phyloP scores from a whole-genome alignment of 495 filamentous ascomycete species.

The Xylaria palmicola region DNA sequence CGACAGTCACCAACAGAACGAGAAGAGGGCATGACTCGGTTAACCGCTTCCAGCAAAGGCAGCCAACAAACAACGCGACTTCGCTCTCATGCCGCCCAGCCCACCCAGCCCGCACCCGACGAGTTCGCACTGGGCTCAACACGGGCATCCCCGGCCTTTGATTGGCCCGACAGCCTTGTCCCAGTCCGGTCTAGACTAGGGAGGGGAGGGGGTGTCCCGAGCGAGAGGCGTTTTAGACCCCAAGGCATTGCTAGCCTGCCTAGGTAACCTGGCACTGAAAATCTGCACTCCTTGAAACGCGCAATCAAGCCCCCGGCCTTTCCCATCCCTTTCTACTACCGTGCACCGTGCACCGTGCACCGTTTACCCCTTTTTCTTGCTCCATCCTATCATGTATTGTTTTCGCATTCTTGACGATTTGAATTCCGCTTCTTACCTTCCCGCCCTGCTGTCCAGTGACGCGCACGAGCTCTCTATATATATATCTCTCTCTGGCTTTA shows the following conservation, averaged over 20 bases:
- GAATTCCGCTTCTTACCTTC: too few relatives aligned
- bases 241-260: constrained; percentile 13
- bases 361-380: constrained; percentile 2
- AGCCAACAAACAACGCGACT: constrained; percentile 15
- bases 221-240: constrained; percentile 28
- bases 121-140: constrained; percentile 4
- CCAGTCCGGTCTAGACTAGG: constrained; percentile 3
- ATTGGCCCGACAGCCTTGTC: constrained; percentile 9
- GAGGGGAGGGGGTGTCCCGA: constrained; percentile 7
- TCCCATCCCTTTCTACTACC: constrained; percentile 25
- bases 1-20: background rate
- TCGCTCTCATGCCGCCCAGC: background rate
- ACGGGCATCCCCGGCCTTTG: background rate
- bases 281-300: constrained; percentile 34
- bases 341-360: too few relatives aligned
- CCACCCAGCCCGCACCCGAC: constrained; percentile 1
- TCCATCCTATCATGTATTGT: constrained; percentile 9
- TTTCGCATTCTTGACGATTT: constrained; percentile 8
- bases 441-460: background rate
- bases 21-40: constrained; percentile 32
- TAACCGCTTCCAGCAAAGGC: constrained; percentile 23
- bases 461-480: too few relatives aligned
- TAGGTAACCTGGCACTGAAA: constrained; percentile 23
- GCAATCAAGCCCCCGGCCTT: constrained; percentile 20
- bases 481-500: too few relatives aligned